phyloP scores from a whole-genome alignment of 257 asterid genomes.

The Pogostemon cablin region DNA sequence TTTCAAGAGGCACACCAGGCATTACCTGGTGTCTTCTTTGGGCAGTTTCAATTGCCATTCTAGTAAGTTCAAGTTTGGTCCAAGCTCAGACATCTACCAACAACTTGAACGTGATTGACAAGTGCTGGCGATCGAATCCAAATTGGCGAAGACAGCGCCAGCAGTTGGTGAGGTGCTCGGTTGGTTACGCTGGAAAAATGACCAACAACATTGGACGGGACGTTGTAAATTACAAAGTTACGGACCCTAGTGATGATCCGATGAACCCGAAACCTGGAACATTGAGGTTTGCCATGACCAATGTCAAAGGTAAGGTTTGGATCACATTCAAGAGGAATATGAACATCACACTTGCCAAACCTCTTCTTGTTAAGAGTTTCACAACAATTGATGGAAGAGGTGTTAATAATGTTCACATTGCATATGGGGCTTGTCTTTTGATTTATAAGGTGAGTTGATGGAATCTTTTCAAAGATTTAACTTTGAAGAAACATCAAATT shows the following conservation, averaged over 20 bases:
- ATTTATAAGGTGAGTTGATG: conserved; percentile 48
- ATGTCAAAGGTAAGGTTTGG: conserved; percentile 69
- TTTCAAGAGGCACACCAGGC: conserved; percentile 35
- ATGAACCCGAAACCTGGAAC: conserved; percentile 71
- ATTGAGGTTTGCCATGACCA: conserved; percentile 63
- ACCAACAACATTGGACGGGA: conserved; percentile 51
- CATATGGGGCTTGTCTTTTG: conserved; percentile 61
- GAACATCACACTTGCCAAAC: conserved; percentile 56
- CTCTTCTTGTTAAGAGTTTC: conserved; percentile 73
- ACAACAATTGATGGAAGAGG: conserved; percentile 85
- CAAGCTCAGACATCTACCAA: conserved; percentile 31
- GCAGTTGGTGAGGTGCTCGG: conserved; percentile 66
- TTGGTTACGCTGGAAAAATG: conserved; percentile 81
- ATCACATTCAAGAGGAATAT: conserved; percentile 69
- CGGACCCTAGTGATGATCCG: conserved; percentile 62
- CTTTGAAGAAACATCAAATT: not conserved
- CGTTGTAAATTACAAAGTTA: conserved; percentile 48
- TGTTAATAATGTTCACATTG: conserved; percentile 52
- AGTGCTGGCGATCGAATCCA: conserved; percentile 65
- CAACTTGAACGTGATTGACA: conserved; percentile 62
- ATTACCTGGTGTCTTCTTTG: conserved; percentile 36
- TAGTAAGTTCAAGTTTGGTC: conserved; percentile 14
- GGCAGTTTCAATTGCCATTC: conserved; percentile 36
- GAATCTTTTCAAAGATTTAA: not conserved
- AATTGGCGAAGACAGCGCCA: conserved; percentile 60